A percentile compares a stretch with the other conserved stretches of the same genome.
Evolutionary conservation across 2,329 filamentous ascomycete genomes (phyloP).

Genomic region (Scytalidium sp.): DNA sequence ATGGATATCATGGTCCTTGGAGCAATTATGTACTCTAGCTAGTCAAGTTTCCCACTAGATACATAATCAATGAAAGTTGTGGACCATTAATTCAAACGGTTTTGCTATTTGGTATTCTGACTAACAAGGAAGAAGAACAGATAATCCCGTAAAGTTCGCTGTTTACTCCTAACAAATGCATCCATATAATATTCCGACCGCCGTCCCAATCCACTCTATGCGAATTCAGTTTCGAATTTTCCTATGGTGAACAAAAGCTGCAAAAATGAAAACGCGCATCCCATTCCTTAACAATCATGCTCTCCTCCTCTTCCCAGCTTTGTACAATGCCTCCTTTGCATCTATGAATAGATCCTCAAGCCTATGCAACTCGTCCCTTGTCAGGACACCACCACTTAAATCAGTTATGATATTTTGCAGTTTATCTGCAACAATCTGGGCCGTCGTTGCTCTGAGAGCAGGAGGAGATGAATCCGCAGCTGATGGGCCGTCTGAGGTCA

Average conservation of each 20-base stretch:
- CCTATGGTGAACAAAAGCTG: background rate
- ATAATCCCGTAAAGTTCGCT: too few relatives aligned
- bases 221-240: background rate
- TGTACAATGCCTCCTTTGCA: conserved; percentile 70
- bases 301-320: conserved; percentile 48
- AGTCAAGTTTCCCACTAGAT: too few relatives aligned
- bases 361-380: conserved; percentile 62
- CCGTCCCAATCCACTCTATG: too few relatives aligned
- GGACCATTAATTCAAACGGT: too few relatives aligned
- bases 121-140: too few relatives aligned
- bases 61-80: too few relatives aligned
- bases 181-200: too few relatives aligned
- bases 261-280: background rate
- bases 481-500: conserved; percentile 23
- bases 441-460: conserved; percentile 18
- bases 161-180: too few relatives aligned
- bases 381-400: conserved; percentile 57
- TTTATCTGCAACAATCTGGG: conserved; percentile 49
- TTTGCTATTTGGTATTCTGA: too few relatives aligned
- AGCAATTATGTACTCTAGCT: too few relatives aligned
- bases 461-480: background rate
- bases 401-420: conserved; percentile 56
- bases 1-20: too few relatives aligned
- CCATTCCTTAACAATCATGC: background rate
- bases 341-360: conserved; percentile 80